phyloP scores from a whole-genome alignment of 1,284 basidiomycete genomes.

The Irpex sp. region DNA sequence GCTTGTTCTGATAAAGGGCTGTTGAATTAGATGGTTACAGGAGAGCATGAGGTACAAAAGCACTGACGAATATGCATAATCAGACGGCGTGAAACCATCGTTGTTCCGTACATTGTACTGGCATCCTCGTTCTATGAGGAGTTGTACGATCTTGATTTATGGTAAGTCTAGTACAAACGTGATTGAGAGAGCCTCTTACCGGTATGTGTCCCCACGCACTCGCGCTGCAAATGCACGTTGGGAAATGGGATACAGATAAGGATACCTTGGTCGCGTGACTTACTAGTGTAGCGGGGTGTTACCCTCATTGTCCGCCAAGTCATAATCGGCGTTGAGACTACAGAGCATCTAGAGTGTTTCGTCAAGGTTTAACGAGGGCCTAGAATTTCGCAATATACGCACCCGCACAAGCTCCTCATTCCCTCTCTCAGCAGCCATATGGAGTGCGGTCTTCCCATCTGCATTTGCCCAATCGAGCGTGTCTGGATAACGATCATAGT shows the following conservation, averaged over 20 bases:
- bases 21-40: conserved; percentile 5
- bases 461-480: conserved; percentile 89
- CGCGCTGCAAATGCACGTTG: conserved; percentile 45
- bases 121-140: conserved; percentile 87
- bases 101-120: conserved; percentile 81
- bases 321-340: conserved; percentile 84
- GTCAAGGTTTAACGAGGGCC: conserved; percentile 15
- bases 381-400: conserved; percentile 29
- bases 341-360: conserved; percentile 66
- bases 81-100: conserved; percentile 86
- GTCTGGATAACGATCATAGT: conserved; percentile 79
- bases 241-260: not conserved
- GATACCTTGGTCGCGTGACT: conserved; percentile 27
- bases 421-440: conserved; percentile 84
- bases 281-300: conserved; percentile 93
- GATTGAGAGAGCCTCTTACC: conserved; percentile 40
- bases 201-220: conserved; percentile 82
- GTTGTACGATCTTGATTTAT: conserved; percentile 67
- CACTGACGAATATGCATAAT: conserved; percentile 88
- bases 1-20: conserved; percentile 48
- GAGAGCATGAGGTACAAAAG: conserved; percentile 13
- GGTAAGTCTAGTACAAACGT: conserved; percentile 9
- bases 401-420: conserved; percentile 86
- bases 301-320: conserved; percentile 86
- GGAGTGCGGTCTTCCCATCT: conserved; percentile 86